Percentiles rank a stretch among this genome's conserved stretches.
Conservation (phyloP, 148 eudicot genomes). For the Chenopodium formosanum region DNA sequence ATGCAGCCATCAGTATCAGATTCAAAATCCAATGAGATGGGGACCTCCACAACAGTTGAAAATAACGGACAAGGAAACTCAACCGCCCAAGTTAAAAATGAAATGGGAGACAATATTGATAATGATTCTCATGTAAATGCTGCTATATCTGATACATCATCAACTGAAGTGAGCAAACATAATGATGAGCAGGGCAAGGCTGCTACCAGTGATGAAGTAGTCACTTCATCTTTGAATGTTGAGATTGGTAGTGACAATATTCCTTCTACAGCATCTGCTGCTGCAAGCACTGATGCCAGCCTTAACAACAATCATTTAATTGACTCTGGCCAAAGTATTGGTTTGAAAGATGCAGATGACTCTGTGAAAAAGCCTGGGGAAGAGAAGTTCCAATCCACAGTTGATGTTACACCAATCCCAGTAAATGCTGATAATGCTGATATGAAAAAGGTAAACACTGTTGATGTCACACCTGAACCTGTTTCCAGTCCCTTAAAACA, state of each 20-base stretch:
- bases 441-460: slow-evolving; percentile 36
- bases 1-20: slow-evolving; percentile 39
- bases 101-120: slow-evolving; percentile 41
- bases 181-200: slow-evolving; percentile 35
- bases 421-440: slow-evolving; percentile 25
- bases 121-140: slow-evolving; percentile 30
- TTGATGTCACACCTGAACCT: slow-evolving; percentile 44
- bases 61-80: slow-evolving; percentile 37
- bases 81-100: slow-evolving; percentile 30
- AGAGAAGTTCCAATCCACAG: slow-evolving; percentile 38
- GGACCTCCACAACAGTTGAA: slow-evolving; percentile 26
- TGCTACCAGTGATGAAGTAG: slow-evolving; percentile 28
- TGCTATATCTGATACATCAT: slow-evolving; percentile 38
- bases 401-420: slow-evolving; percentile 34
- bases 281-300: slow-evolving; percentile 39
- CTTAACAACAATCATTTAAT: slow-evolving; percentile 35
- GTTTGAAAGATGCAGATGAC: slow-evolving; percentile 35
- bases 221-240: slow-evolving; percentile 36
- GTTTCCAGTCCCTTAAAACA: slow-evolving; percentile 29
- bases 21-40: slow-evolving; percentile 40
- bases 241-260: slow-evolving; percentile 31
- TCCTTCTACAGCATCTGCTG: slow-evolving; percentile 29
- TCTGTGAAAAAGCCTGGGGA: slow-evolving; percentile 35
- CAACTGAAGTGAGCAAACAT: slow-evolving; percentile 37
- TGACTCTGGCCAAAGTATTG: slow-evolving; percentile 45